These are phyloP conservation scores for Mimosa pudica DNA, from an alignment of 306 rosid genomes.

Conservation along the genomic window DNA sequence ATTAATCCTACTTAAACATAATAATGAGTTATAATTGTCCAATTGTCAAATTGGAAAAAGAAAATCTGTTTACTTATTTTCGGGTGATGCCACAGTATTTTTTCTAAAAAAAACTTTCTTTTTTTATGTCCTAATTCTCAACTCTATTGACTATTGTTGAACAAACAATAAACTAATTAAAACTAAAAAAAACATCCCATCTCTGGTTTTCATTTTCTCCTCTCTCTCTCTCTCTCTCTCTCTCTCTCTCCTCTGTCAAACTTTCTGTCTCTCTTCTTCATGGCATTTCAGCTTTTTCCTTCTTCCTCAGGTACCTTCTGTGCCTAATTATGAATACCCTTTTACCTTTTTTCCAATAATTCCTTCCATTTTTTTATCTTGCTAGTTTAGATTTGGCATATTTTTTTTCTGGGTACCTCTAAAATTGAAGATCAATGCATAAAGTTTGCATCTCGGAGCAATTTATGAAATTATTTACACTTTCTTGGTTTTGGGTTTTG, in stretches of 20 bases:
- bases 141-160: constrained; percentile 35
- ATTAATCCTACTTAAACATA: background rate
- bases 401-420: constrained; percentile 8
- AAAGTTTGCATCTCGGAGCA: constrained; percentile 14
- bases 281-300: constrained; percentile 42
- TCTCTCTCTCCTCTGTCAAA: constrained; percentile 23
- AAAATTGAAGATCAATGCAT: constrained; percentile 46
- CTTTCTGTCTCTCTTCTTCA: constrained; percentile 31
- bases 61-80: background rate
- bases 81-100: background rate
- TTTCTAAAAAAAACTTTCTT: background rate
- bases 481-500: constrained; percentile 41
- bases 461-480: constrained; percentile 24
- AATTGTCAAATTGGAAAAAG: background rate
- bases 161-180: constrained; percentile 36
- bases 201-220: constrained; percentile 33
- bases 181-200: constrained; percentile 38
- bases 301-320: constrained; percentile 49
- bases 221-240: constrained; percentile 46
- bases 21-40: background rate
- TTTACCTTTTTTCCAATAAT: constrained; percentile 18
- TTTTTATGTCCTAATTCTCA: background rate
- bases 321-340: constrained; percentile 27
- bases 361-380: constrained; percentile 7
- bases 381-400: constrained; percentile 17